These are phyloP conservation scores for Podospora sp. DNA, from an alignment of 495 filamentous ascomycete species.

Conservation along the genomic window DNA sequence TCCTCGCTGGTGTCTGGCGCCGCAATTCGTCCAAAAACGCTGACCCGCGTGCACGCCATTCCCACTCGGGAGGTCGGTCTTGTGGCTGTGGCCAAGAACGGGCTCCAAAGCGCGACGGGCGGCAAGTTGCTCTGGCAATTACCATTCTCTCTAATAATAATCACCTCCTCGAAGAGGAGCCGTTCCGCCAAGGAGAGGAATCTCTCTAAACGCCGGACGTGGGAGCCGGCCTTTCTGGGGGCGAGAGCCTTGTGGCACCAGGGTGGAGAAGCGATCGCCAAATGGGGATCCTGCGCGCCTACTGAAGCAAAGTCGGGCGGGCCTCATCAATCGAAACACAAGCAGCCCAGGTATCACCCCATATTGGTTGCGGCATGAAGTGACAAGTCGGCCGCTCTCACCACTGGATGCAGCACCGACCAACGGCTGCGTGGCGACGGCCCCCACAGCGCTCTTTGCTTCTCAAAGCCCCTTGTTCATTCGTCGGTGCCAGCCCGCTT, in stretches of 20 bases:
- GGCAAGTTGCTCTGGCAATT: not conserved
- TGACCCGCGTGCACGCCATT: not conserved
- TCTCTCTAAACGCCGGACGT: constrained; percentile 1
- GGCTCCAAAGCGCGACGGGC: constrained; percentile 2
- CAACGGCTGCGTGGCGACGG: constrained; percentile 13
- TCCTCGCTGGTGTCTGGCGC: not conserved
- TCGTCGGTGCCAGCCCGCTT: not conserved
- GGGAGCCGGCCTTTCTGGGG: not conserved
- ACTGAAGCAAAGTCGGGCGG: constrained; percentile 24
- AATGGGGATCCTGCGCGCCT: constrained; percentile 29
- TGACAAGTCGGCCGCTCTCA: not conserved
- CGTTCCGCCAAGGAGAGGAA: not conserved
- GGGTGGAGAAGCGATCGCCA: constrained; percentile 9
- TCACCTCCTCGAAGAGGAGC: not conserved
- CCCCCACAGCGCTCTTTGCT: not conserved
- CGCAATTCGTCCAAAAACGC: constrained; percentile 12
- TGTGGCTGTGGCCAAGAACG: constrained; percentile 6
- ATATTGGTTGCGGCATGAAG: not conserved
- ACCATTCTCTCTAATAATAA: not conserved
- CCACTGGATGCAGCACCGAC: constrained; percentile 4
- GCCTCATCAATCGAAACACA: constrained; percentile 13
- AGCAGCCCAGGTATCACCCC: constrained; percentile 11
- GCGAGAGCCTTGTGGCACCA: constrained; percentile 8
- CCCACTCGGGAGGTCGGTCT: not conserved
- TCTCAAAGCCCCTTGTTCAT: not conserved